These are phyloP conservation scores for Parasitella parasitica DNA, from an alignment of 371 early-diverging fungal species.

Conservation along the genomic window DNA sequence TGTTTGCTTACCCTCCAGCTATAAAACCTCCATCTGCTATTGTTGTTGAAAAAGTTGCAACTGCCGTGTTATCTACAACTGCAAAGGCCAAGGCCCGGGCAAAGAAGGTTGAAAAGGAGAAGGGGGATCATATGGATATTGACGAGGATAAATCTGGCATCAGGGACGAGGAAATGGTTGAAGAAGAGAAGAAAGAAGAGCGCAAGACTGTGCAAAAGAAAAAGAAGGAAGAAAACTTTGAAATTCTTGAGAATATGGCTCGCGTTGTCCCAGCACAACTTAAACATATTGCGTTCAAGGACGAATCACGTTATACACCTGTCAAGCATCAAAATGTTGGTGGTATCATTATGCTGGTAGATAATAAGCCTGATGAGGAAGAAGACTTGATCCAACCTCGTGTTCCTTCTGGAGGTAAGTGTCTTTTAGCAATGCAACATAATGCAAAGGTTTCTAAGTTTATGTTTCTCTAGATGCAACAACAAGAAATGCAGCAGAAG, in stretches of 20 bases:
- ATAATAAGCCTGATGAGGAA: conserved; percentile 59
- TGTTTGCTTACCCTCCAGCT: conserved; percentile 92
- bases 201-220: conserved; percentile 43
- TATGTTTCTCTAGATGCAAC: conserved; percentile 20
- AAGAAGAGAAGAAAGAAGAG: conserved; percentile 37
- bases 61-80: conserved; percentile 94
- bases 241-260: conserved; percentile 82
- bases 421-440: too few relatives aligned
- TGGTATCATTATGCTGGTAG: conserved; percentile 78
- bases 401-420: conserved; percentile 52
- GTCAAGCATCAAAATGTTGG: conserved; percentile 77
- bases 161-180: conserved; percentile 48
- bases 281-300: conserved; percentile 81
- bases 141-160: conserved; percentile 49
- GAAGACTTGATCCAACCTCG: conserved; percentile 63
- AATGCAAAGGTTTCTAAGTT: background rate
- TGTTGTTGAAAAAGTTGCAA: conserved; percentile 74
- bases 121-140: conserved; percentile 55
- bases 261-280: conserved; percentile 89
- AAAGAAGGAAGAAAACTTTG: conserved; percentile 71
- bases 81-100: conserved; percentile 90
- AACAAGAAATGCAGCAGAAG: conserved; percentile 49
- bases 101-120: conserved; percentile 79
- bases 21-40: conserved; percentile 68
- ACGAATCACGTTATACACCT: conserved; percentile 84